Evolutionary conservation across 2,329 filamentous ascomycete species (phyloP).

Genomic region (Incumbomyces delicatus): DNA sequence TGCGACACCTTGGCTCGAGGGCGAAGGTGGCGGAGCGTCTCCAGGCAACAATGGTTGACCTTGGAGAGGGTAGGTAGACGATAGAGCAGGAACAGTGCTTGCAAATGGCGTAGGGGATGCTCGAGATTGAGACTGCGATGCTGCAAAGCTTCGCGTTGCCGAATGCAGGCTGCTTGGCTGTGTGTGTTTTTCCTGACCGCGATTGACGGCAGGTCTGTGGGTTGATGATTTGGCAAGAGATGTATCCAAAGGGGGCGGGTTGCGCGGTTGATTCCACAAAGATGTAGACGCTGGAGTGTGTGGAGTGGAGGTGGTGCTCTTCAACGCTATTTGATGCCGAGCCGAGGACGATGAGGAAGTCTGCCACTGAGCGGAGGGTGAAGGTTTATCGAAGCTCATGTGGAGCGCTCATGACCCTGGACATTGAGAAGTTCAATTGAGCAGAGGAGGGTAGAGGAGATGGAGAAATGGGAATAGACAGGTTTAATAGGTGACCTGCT

Average conservation of each 20-base stretch:
- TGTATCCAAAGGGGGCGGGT: constrained; percentile 43
- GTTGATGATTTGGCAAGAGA: constrained; percentile 44
- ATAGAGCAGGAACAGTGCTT: background rate
- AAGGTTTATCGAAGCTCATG: constrained; percentile 21
- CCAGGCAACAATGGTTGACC: too few species aligned
- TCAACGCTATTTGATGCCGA: constrained; percentile 9
- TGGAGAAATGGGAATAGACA: background rate
- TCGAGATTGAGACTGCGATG: background rate
- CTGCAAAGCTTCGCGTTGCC: constrained; percentile 2
- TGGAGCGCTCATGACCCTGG: constrained; percentile 21
- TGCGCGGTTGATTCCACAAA: constrained; percentile 17
- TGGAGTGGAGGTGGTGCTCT: background rate
- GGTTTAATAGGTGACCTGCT: too few species aligned
- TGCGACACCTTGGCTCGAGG: constrained; percentile 30
- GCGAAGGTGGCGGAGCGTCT: background rate
- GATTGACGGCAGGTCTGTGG: constrained; percentile 46
- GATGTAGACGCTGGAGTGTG: too few species aligned
- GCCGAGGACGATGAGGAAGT: constrained; percentile 12
- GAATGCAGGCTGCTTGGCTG: constrained; percentile 11
- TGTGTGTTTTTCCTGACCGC: constrained; percentile 32
- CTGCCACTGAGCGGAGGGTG: constrained; percentile 16
- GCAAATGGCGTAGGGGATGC: background rate
- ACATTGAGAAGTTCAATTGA: background rate
- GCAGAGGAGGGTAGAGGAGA: background rate
- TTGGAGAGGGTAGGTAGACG: background rate